These are phyloP conservation scores for Coniella lustricola DNA, from an alignment of 2,329 filamentous ascomycete species.

Conservation along the genomic window DNA sequence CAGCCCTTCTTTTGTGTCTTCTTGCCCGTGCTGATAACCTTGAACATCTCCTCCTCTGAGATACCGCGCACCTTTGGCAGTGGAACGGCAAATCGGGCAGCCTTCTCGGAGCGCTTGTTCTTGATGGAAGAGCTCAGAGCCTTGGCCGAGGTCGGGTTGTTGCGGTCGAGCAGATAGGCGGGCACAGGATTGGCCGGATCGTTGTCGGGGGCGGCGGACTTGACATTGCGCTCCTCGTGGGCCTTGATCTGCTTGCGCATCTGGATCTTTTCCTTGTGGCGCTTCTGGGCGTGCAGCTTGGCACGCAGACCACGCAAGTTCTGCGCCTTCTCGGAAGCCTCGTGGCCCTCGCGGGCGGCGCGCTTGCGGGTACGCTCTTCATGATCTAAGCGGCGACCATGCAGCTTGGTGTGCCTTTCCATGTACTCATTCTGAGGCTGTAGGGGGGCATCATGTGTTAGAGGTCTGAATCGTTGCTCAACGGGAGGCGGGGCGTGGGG, in stretches of 20 bases:
- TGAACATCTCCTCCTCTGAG: slow-evolving; percentile 95
- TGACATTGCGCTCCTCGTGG: slow-evolving; percentile 94
- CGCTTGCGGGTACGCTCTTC: slow-evolving; percentile 87
- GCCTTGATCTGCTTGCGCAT: slow-evolving; percentile 92
- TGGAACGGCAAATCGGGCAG: slow-evolving; percentile 85
- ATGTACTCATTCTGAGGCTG: slow-evolving; percentile 82
- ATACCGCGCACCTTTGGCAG: slow-evolving; percentile 92
- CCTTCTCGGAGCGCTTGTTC: slow-evolving; percentile 90
- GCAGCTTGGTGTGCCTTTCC: slow-evolving; percentile 67
- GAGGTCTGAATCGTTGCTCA: slow-evolving; percentile 18
- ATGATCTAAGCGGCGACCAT: slow-evolving; percentile 51
- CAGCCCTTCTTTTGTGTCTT: slow-evolving; percentile 74
- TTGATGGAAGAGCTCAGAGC: slow-evolving; percentile 71
- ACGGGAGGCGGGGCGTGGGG: slow-evolving; percentile 12
- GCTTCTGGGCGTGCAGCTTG: slow-evolving; percentile 88
- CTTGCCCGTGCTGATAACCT: slow-evolving; percentile 78
- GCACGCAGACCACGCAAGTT: slow-evolving; percentile 86
- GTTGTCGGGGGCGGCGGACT: slow-evolving; percentile 70
- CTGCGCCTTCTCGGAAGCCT: slow-evolving; percentile 82
- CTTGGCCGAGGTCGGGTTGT: slow-evolving; percentile 33
- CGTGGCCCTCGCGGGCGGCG: slow-evolving; percentile 80
- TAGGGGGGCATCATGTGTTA: slow-evolving; percentile 15
- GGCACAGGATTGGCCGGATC: slow-evolving; percentile 77
- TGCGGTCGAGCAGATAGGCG: slow-evolving; percentile 88
- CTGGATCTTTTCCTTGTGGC: slow-evolving; percentile 96